These are phyloP conservation scores for Neurospora sp. DNA, from an alignment of 495 filamentous ascomycete species.

Conservation along the genomic window DNA sequence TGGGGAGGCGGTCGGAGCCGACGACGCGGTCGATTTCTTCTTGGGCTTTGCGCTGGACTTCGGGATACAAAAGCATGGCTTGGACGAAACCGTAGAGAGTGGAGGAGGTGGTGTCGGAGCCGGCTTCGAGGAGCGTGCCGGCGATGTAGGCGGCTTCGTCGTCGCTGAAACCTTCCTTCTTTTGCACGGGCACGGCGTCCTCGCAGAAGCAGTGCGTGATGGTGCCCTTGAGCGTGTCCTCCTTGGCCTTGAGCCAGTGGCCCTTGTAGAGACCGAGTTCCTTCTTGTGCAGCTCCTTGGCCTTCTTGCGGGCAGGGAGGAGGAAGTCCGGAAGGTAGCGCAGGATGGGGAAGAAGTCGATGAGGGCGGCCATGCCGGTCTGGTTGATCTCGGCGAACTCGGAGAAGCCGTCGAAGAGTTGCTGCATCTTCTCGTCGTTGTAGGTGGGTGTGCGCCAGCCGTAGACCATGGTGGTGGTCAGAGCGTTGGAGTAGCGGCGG, in stretches of 20 bases:
- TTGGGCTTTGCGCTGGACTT: constrained; percentile 40
- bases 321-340: constrained; percentile 34
- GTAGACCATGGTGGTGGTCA: constrained; percentile 49
- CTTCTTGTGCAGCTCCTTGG: constrained; percentile 19
- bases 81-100: constrained; percentile 49
- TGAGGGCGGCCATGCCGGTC: constrained; percentile 24
- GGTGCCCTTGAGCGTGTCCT: constrained; percentile 16
- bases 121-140: constrained; percentile 45
- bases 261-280: constrained; percentile 21
- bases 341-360: constrained; percentile 36
- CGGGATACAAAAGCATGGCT: constrained; percentile 44
- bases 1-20: constrained; percentile 37
- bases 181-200: constrained; percentile 29
- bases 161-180: constrained; percentile 30
- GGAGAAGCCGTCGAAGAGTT: constrained; percentile 44
- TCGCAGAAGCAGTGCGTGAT: constrained; percentile 31
- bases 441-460: constrained; percentile 39
- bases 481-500: constrained; percentile 42
- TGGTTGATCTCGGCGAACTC: constrained; percentile 39
- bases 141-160: constrained; percentile 35
- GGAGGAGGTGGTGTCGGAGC: constrained; percentile 45
- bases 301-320: constrained; percentile 19
- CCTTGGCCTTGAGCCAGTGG: constrained; percentile 26
- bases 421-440: constrained; percentile 41
- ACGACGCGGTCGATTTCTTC: constrained; percentile 46